A percentile compares a stretch with the other conserved stretches of the same genome.
phyloP scores from a whole-genome alignment of 148 eudicot genomes.

The Diospyros kaki region DNA sequence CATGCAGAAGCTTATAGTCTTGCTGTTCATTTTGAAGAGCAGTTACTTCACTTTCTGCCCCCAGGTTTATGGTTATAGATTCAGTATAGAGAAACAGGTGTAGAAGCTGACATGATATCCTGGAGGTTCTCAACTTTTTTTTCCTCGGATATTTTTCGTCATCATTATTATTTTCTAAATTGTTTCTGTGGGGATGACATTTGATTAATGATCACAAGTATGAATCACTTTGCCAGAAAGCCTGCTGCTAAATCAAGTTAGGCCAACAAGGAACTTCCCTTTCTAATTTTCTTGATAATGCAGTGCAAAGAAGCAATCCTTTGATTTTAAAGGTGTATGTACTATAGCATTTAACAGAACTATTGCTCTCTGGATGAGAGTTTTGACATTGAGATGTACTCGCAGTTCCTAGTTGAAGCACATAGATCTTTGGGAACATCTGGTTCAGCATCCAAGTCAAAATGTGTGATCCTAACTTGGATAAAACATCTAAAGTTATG shows the following conservation, averaged over 20 bases:
- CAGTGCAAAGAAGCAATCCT: neutral
- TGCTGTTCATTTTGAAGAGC: neutral
- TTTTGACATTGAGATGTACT: too few species aligned
- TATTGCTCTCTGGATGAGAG: too few species aligned
- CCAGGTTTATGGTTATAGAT: neutral
- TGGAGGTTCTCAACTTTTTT: neutral
- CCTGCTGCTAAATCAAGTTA: neutral
- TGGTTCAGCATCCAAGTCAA: neutral
- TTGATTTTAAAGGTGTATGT: neutral
- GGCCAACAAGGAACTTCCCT: neutral
- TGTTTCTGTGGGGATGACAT: neutral
- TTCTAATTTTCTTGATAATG: neutral
- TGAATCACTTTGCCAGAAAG: neutral
- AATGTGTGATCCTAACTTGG: too few species aligned
- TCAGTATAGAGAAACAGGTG: neutral
- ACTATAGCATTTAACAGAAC: too few species aligned
- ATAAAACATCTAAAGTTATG: neutral
- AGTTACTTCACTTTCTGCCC: too few species aligned
- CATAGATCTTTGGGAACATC: neutral
- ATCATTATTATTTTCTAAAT: too few species aligned
- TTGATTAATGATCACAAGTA: neutral
- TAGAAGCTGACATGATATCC: neutral
- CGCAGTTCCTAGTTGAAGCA: neutral
- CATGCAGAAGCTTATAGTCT: too few species aligned
- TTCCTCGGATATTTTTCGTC: neutral